phyloP scores from a whole-genome alignment of 305 asterid species.

The Fraxinus angustifolia region DNA sequence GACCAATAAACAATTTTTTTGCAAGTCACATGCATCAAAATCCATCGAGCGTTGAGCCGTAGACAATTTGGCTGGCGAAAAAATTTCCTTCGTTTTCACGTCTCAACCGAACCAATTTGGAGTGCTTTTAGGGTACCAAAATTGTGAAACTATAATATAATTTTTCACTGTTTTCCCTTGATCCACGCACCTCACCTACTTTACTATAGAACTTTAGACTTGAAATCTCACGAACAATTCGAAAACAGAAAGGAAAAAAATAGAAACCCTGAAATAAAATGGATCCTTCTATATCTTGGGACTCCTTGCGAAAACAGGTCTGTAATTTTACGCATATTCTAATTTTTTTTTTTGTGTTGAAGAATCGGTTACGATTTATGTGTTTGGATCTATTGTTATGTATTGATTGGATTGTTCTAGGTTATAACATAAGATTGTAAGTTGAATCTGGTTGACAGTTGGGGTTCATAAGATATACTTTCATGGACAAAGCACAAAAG shows the following conservation, averaged over 20 bases:
- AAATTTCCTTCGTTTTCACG: conserved; percentile 28
- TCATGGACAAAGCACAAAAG: background rate
- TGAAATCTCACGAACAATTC: background rate
- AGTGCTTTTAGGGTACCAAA: background rate
- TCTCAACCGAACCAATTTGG: conserved; percentile 5
- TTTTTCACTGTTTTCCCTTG: background rate
- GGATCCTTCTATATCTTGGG: conserved; percentile 89
- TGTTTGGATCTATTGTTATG: background rate
- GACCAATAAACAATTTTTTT: background rate
- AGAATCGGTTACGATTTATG: background rate
- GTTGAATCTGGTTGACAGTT: background rate
- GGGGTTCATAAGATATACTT: background rate
- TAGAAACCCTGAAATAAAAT: conserved; percentile 8
- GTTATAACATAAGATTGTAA: background rate
- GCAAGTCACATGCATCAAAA: background rate
- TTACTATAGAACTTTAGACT: background rate
- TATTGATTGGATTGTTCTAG: background rate
- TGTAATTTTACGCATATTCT: background rate
- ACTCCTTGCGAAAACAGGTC: conserved; percentile 86
- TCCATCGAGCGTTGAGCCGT: background rate
- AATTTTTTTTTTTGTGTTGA: background rate
- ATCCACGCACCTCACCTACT: background rate
- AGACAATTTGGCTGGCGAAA: conserved; percentile 26
- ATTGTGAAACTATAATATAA: background rate
- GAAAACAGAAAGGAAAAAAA: background rate